phyloP scores from a whole-genome alignment of 495 filamentous ascomycete genomes.

The Aspergillus egyptiacus region DNA sequence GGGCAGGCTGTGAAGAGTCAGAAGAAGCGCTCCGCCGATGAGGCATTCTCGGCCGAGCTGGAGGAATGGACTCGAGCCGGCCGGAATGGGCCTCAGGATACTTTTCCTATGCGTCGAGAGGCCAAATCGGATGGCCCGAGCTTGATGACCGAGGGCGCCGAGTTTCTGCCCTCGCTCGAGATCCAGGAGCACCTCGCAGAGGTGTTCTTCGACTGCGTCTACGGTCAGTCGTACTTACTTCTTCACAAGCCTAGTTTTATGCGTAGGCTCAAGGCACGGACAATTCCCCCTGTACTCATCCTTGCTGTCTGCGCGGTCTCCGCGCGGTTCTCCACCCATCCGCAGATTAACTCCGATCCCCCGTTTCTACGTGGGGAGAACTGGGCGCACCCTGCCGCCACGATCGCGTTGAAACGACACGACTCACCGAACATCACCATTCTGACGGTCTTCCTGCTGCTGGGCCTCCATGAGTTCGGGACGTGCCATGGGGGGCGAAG shows the following conservation, averaged over 20 bases:
- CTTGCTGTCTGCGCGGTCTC: slow-evolving; percentile 90
- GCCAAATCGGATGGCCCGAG: slow-evolving; percentile 64
- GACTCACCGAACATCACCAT: slow-evolving; percentile 96
- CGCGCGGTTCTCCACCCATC: slow-evolving; percentile 92
- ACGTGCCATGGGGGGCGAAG: slow-evolving; percentile 94
- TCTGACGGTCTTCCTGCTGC: slow-evolving; percentile 76
- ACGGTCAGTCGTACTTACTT: slow-evolving; percentile 92
- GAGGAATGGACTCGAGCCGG: slow-evolving; percentile 71
- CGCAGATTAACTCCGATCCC: slow-evolving; percentile 72
- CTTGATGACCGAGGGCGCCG: slow-evolving; percentile 71
- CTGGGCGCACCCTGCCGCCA: slow-evolving; percentile 79
- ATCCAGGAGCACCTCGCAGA: slow-evolving; percentile 92
- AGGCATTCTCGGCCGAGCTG: slow-evolving; percentile 79
- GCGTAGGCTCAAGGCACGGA: slow-evolving; percentile 65
- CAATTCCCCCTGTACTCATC: slow-evolving; percentile 76
- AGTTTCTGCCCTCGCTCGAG: slow-evolving; percentile 78
- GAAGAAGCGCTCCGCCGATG: slow-evolving; percentile 82
- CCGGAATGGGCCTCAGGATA: slow-evolving; percentile 42
- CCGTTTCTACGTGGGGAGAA: slow-evolving; percentile 86
- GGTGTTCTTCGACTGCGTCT: slow-evolving; percentile 92
- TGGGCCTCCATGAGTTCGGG: slow-evolving; percentile 92
- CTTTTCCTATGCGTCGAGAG: slow-evolving; percentile 51
- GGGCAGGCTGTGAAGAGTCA: slow-evolving; percentile 50
- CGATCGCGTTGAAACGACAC: slow-evolving; percentile 77
- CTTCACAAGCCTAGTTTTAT: slow-evolving; percentile 97